These are phyloP conservation scores for Adansonia rubrostipa DNA, from an alignment of 441 rosid species.

Conservation along the genomic window DNA sequence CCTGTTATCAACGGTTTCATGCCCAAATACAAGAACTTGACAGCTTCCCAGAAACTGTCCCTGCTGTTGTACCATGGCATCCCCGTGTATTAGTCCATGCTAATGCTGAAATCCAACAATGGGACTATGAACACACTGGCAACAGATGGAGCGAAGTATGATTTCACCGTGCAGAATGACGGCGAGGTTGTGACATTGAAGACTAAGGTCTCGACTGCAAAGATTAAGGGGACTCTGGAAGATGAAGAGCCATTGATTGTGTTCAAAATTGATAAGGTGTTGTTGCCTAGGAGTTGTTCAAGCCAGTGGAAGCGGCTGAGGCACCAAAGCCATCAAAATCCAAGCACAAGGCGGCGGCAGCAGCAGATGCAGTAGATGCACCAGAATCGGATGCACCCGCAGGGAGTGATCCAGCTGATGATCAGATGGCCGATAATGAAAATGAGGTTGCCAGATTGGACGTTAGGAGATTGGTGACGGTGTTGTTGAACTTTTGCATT, in stretches of 20 bases:
- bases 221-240: constrained; percentile 53
- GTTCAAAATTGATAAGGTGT: constrained; percentile 55
- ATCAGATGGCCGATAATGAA: constrained; percentile 47
- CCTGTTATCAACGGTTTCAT: constrained; percentile 45
- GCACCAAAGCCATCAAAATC: constrained; percentile 29
- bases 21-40: constrained; percentile 61
- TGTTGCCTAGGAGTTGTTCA: constrained; percentile 65
- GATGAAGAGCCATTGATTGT: constrained; percentile 64
- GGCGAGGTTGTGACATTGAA: constrained; percentile 61
- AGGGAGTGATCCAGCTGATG: constrained; percentile 60
- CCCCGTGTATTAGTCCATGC: constrained; percentile 62
- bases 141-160: constrained; percentile 64
- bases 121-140: constrained; percentile 66
- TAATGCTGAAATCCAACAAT: constrained; percentile 60
- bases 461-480: constrained; percentile 39
- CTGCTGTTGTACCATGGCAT: constrained; percentile 60
- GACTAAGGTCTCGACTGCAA: constrained; percentile 59
- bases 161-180: constrained; percentile 61
- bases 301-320: constrained; percentile 41
- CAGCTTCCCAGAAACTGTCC: constrained; percentile 52
- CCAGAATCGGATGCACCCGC: constrained; percentile 75
- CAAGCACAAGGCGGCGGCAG: constrained; percentile 35
- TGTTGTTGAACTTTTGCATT: constrained; percentile 37
- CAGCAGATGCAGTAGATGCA: constrained; percentile 32
- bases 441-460: constrained; percentile 41